A percentile compares a stretch with the other conserved stretches of the same genome.
phyloP scores from a whole-genome alignment of 768 basidiomycete species.

The Mycena rebaudengoi region DNA sequence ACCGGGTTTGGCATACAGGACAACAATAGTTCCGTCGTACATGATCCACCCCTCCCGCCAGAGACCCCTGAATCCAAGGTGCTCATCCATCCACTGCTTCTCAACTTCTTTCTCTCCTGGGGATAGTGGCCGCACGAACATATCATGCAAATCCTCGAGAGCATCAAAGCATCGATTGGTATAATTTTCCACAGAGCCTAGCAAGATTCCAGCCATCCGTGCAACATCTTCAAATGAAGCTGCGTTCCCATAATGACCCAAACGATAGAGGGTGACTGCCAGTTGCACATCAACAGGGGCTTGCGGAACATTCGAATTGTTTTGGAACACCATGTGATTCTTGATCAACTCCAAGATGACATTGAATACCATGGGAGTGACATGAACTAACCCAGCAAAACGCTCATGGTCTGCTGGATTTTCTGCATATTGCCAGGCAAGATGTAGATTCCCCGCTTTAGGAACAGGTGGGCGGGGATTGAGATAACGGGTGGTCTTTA shows the following conservation, averaged over 20 bases:
- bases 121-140: constrained; percentile 37
- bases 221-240: constrained; percentile 40
- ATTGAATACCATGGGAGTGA: no score
- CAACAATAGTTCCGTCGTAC: constrained; percentile 46
- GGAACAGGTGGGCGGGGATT: no score
- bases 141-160: constrained; percentile 40
- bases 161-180: constrained; percentile 39
- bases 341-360: no score
- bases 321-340: constrained; percentile 37
- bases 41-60: constrained; percentile 48
- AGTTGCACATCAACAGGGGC: constrained; percentile 39
- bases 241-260: constrained; percentile 41
- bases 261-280: constrained; percentile 37
- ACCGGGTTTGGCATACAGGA: constrained; percentile 36
- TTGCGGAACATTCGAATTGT: constrained; percentile 38
- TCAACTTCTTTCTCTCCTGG: constrained; percentile 43
- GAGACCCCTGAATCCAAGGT: constrained; percentile 38
- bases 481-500: no score
- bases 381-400: no score
- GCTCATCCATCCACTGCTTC: constrained; percentile 45
- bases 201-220: constrained; percentile 32
- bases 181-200: constrained; percentile 39
- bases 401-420: no score
- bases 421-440: no score
- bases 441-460: no score